A percentile compares a stretch with the other conserved stretches of the same genome.
Conservation (phyloP, 257 asterid species). For the Agastache rugosa region DNA sequence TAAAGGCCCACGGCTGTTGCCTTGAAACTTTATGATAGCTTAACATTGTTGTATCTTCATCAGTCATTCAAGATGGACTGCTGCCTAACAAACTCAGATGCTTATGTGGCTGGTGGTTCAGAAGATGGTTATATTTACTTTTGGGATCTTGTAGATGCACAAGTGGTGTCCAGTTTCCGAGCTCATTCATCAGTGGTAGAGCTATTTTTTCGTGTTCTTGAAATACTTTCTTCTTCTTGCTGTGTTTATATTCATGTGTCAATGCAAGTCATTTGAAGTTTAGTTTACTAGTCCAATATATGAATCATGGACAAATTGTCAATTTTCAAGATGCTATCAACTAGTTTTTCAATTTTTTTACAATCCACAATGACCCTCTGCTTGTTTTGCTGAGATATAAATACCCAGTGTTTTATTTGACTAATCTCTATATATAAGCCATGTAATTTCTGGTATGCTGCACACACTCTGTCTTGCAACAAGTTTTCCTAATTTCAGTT, state of each 20-base stretch:
- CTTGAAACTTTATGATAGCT: too few relatives aligned
- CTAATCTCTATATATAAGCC: slow-evolving; percentile 12
- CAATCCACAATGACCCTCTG: neutral
- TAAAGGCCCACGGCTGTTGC: neutral
- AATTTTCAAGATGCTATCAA: neutral
- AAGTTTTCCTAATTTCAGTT: neutral
- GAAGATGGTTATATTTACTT: slow-evolving; percentile 88
- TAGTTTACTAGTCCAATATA: slow-evolving; percentile 9
- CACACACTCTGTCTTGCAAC: neutral
- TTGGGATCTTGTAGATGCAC: slow-evolving; percentile 98
- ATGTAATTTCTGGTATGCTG: neutral
- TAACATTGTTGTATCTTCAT: slow-evolving; percentile 22
- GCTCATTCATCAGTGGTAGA: slow-evolving; percentile 95
- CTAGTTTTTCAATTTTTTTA: neutral
- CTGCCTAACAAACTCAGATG: slow-evolving; percentile 90
- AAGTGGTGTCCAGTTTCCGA: slow-evolving; percentile 65
- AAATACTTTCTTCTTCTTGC: neutral
- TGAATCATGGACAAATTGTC: neutral
- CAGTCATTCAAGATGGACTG: slow-evolving; percentile 96
- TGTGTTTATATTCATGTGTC: neutral
- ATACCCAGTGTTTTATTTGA: neutral
- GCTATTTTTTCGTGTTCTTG: neutral
- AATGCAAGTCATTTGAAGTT: slow-evolving; percentile 22
- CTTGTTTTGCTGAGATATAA: neutral
- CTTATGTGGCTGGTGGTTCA: slow-evolving; percentile 92